Evolutionary conservation across 495 filamentous ascomycete genomes (phyloP).

Genomic region (Neurospora sp.): DNA sequence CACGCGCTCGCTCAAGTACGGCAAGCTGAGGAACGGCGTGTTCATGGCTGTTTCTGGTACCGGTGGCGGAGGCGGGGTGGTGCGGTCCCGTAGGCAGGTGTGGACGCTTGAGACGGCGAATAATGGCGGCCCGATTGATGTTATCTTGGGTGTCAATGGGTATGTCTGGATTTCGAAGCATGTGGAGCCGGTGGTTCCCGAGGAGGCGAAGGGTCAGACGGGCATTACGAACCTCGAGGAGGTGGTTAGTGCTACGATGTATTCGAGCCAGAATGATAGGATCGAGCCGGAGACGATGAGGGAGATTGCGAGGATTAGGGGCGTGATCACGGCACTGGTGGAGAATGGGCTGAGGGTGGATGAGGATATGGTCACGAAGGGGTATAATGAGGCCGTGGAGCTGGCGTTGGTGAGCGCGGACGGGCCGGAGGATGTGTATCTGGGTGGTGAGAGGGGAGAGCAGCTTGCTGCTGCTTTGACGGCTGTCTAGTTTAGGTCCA

Average conservation of each 20-base stretch:
- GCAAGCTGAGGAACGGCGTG: constrained; percentile 85
- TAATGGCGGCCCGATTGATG: constrained; percentile 65
- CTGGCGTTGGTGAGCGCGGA: constrained; percentile 50
- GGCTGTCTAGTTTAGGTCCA: constrained; percentile 14
- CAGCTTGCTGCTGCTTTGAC: constrained; percentile 52
- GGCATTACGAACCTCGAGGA: constrained; percentile 79
- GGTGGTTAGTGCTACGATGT: constrained; percentile 55
- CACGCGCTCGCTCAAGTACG: constrained; percentile 82
- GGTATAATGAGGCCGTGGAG: constrained; percentile 71
- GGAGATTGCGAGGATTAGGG: constrained; percentile 75
- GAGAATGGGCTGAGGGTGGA: constrained; percentile 77
- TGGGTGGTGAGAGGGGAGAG: constrained; percentile 62
- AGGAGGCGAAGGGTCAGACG: constrained; percentile 26
- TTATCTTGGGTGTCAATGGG: constrained; percentile 88
- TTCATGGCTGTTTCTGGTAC: constrained; percentile 73
- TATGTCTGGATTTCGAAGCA: constrained; percentile 91
- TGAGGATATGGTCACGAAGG: constrained; percentile 77
- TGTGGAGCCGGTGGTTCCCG: constrained; percentile 35
- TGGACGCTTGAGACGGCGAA: constrained; percentile 63
- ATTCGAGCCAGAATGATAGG: constrained; percentile 83
- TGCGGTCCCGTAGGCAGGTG: constrained; percentile 70
- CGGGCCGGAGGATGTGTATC: constrained; percentile 43
- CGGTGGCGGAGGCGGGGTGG: constrained; percentile 75
- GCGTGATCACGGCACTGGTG: constrained; percentile 70
- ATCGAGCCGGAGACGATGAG: constrained; percentile 64